phyloP scores from a whole-genome alignment of 495 filamentous ascomycete species.

The Achaetomiella virescens region DNA sequence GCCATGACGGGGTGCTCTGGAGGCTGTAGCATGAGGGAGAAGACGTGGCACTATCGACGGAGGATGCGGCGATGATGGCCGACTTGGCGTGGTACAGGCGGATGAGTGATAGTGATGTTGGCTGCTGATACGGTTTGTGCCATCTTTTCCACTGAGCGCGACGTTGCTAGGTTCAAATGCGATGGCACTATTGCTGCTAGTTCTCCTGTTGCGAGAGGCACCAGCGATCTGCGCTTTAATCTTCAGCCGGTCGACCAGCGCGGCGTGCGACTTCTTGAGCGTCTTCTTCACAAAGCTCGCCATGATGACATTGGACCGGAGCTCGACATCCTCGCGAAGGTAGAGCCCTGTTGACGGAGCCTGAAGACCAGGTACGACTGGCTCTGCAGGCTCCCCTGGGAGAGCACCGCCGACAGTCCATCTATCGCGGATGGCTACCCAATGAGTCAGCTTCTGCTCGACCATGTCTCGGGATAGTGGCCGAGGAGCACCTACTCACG shows the following conservation, averaged over 20 bases:
- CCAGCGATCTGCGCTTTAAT: conserved; percentile 46
- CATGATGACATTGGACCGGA: conserved; percentile 69
- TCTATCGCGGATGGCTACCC: conserved; percentile 61
- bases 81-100: conserved; percentile 1
- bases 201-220: neutral
- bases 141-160: neutral
- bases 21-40: conserved; percentile 7
- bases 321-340: conserved; percentile 68
- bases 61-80: conserved; percentile 4
- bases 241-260: conserved; percentile 59
- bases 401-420: conserved; percentile 59
- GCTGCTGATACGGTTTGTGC: neutral
- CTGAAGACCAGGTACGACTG: conserved; percentile 55
- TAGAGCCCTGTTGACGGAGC: conserved; percentile 61
- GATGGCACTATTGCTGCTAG: neutral
- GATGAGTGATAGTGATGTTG: neutral
- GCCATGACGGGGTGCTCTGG: conserved; percentile 4
- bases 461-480: conserved; percentile 9
- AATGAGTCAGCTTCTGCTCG: conserved; percentile 25
- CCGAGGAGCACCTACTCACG: conserved; percentile 15
- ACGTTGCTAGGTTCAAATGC: neutral
- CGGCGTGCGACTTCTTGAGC: conserved; percentile 60
- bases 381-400: conserved; percentile 54
- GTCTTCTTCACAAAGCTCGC: conserved; percentile 68
- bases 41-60: neutral